A percentile compares a stretch with the other conserved stretches of the same genome.
Conservation (phyloP, 2,329 filamentous ascomycete species). For the Colletotrichum sublineola region DNA sequence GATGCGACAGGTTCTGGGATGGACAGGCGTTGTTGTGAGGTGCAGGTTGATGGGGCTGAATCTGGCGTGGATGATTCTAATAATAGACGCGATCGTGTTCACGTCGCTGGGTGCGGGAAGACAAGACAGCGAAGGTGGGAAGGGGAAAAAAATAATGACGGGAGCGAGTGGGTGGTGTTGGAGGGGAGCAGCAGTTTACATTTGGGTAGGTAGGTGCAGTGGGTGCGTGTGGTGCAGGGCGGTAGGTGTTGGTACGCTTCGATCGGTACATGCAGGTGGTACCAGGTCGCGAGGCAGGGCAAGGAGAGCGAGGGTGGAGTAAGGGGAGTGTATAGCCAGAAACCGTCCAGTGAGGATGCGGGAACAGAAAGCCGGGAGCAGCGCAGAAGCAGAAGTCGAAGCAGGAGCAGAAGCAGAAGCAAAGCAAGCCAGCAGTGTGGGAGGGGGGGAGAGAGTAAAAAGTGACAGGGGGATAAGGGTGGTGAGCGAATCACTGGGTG, state of each 20-base stretch:
- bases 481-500: slow-evolving; percentile 7
- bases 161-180: slow-evolving; percentile 29
- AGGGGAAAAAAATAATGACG: slow-evolving; percentile 36
- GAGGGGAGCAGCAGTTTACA: slow-evolving; percentile 30
- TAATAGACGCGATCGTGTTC: slow-evolving; percentile 64
- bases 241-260: slow-evolving; percentile 1
- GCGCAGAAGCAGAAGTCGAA: background rate
- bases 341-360: slow-evolving; percentile 3
- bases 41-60: slow-evolving; percentile 63
- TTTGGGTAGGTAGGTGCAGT: slow-evolving; percentile 10
- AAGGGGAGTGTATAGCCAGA: slow-evolving; percentile 7
- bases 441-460: background rate
- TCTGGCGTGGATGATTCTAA: slow-evolving; percentile 65
- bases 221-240: background rate
- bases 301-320: slow-evolving; percentile 5
- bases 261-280: slow-evolving; percentile 8
- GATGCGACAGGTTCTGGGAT: slow-evolving; percentile 44
- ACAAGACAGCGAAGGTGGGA: slow-evolving; percentile 45
- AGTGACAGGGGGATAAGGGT: slow-evolving; percentile 11
- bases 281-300: slow-evolving; percentile 18
- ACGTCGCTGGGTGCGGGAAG: slow-evolving; percentile 47
- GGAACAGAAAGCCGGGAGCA: slow-evolving; percentile 11
- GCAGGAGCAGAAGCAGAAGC: background rate
- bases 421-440: slow-evolving; percentile 6
- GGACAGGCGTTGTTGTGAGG: slow-evolving; percentile 51